These are phyloP conservation scores for Citrus mangshanensis DNA, from an alignment of 345 rosid species.

Conservation along the genomic window DNA sequence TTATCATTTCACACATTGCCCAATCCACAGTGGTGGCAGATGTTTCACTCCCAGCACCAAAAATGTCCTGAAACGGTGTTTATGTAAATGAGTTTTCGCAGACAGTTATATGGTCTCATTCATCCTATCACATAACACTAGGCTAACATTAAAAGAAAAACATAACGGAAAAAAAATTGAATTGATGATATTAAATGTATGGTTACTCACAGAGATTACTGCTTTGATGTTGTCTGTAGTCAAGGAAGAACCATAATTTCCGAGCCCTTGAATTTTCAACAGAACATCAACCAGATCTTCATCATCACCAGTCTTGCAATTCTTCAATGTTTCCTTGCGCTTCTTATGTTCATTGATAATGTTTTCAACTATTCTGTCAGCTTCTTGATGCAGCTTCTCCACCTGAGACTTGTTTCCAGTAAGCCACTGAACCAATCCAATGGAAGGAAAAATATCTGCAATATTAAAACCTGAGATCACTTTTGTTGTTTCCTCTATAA, in stretches of 20 bases:
- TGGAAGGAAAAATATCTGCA: constrained; percentile 29
- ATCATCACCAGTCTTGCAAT: neutral
- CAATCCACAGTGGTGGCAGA: constrained; percentile 24
- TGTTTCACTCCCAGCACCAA: constrained; percentile 30
- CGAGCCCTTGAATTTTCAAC: constrained; percentile 10
- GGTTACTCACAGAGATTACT: constrained; percentile 19
- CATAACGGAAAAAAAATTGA: no score
- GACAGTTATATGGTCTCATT: no score
- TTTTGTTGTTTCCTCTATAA: neutral
- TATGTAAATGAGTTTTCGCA: neutral
- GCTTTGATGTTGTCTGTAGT: constrained; percentile 31
- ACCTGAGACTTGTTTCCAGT: constrained; percentile 6
- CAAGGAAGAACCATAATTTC: neutral
- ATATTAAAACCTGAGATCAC: neutral
- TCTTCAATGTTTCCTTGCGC: neutral
- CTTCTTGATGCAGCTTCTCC: constrained; percentile 11
- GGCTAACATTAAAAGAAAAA: no score
- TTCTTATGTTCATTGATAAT: constrained; percentile 14
- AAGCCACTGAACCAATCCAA: constrained; percentile 7
- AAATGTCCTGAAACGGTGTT: constrained; percentile 7
- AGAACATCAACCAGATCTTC: constrained; percentile 26
- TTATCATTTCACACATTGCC: constrained; percentile 30
- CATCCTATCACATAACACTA: no score
- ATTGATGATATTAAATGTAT: neutral
- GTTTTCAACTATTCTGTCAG: constrained; percentile 11